phyloP scores from a whole-genome alignment of 1,139 yeast species.

The Hyphopichia buzzinii region DNA sequence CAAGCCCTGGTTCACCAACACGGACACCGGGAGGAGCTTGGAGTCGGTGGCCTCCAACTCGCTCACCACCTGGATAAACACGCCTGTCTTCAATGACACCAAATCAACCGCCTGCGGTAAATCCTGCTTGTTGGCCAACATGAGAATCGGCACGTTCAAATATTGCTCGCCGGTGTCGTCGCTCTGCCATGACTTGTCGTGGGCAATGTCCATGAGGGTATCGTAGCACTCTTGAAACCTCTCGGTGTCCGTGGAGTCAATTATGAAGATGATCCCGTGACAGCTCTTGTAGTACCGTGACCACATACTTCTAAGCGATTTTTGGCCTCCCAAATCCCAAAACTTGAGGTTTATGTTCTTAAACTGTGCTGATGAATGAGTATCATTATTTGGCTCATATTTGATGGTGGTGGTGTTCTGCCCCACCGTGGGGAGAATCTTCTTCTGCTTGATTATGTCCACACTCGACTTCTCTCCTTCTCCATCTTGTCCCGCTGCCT shows the following conservation, averaged over 20 bases:
- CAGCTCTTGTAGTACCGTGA: conserved; percentile 78
- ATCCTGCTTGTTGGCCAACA: conserved; percentile 96
- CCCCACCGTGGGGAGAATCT: conserved; percentile 49
- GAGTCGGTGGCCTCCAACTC: conserved; percentile 87
- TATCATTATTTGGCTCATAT: conserved; percentile 29
- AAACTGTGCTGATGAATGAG: conserved; percentile 30
- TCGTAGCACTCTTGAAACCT: conserved; percentile 82
- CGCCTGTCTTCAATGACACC: conserved; percentile 77
- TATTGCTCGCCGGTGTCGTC: conserved; percentile 39
- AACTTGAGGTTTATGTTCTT: conserved; percentile 64
- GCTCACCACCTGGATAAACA: conserved; percentile 75
- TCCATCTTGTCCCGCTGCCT: conserved; percentile 7
- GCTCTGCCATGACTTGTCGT: conserved; percentile 42
- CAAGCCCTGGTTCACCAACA: conserved; percentile 83
- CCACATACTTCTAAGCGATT: conserved; percentile 80
- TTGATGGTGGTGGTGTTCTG: conserved; percentile 60
- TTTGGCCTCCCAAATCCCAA: conserved; percentile 98
- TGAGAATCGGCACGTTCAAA: conserved; percentile 78
- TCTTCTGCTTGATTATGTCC: conserved; percentile 35
- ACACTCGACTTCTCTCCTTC: conserved; percentile 13
- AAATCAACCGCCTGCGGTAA: conserved; percentile 69
- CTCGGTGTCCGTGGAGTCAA: conserved; percentile 84
- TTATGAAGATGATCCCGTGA: conserved; percentile 88
- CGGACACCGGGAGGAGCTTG: conserved; percentile 85
- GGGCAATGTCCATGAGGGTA: conserved; percentile 47